Base-by-base conservation (phyloP, 805 yeast species). In the Ogataea methanolica region DNA sequence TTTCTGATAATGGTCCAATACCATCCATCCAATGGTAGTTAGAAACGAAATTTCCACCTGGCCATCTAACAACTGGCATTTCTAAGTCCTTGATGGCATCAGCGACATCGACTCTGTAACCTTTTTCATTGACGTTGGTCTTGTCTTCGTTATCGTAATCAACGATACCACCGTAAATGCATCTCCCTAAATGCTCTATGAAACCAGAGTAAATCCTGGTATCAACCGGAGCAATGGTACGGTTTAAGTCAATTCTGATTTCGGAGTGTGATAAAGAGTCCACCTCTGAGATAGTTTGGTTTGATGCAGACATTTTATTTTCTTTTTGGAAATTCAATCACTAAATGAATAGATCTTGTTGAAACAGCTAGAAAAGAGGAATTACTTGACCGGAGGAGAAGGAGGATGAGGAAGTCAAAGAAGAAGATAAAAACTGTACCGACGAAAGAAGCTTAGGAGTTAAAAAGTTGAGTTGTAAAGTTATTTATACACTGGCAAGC, bases 141-240 rank as follows among this genome's bases (percentile, higher is more conserved):
- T 31, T 31, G 15, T 47, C 46, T 34, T 36, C 16, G 26, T 31
- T 33, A 7, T 55, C 57, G 41, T 55, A 64, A 45, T 66, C 70
- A 31, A 66, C 63, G n/a, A 66, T 48, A 12, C 70, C 70, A n/a
- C 69, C 69, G 45, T 66, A 66, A 39, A 66, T 62, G 45, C 70
- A 66, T 40, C 70, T 53, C 15, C 70, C 70, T 48, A 66, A 51
- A 50, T 66, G 70, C 44, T 66, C 70, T n/a, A 64, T 58, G 47
- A 66, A 66, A 17, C 70, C 69, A n/a, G 65, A 55, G 49, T 65
- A 66, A 37, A 65, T 61, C 21, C 58, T 59, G 19, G 54, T 56
- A 44, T 64, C 65, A 17, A 66, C 55, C 2, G 54, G 46, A 4
- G 63, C 60, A 14, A 62, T 33, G 3, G 49, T 56, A 41, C 69